Conservation (phyloP, 163 green algal genomes). For the Botryococcus braunii region DNA sequence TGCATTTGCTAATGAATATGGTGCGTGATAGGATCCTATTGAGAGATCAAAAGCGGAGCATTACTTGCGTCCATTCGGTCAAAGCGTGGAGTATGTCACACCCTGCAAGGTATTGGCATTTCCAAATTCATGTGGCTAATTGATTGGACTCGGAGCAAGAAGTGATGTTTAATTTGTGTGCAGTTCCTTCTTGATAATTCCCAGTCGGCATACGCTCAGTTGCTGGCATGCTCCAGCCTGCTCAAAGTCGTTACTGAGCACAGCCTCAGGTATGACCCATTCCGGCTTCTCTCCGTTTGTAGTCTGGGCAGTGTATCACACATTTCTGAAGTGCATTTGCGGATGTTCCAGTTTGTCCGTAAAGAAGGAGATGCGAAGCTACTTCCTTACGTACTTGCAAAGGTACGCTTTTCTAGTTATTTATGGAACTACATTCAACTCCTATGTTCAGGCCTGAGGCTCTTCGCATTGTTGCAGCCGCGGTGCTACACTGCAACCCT, state of each 20-base stretch:
- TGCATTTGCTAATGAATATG: neutral
- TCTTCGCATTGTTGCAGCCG: conserved; percentile 37
- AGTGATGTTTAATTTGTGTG: conserved; percentile 2
- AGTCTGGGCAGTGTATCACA: neutral
- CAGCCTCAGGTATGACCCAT: conserved; percentile 41
- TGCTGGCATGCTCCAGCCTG: conserved; percentile 79
- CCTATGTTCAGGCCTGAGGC: neutral
- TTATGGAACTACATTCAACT: conserved; percentile 1
- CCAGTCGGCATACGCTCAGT: conserved; percentile 83
- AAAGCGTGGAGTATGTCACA: conserved; percentile 79
- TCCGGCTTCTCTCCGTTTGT: neutral
- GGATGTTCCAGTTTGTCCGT: conserved; percentile 36
- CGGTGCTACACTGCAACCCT: conserved; percentile 60
- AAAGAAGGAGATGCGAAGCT: conserved; percentile 85
- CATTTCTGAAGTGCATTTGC: neutral
- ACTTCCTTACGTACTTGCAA: conserved; percentile 82
- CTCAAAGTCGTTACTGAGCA: conserved; percentile 92
- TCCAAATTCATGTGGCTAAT: neutral
- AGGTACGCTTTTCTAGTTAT: conserved; percentile 26
- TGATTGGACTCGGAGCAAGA: conserved; percentile 1
- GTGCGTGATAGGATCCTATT: conserved; percentile 40
- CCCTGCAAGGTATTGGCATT: conserved; percentile 81
- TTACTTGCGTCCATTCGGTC: conserved; percentile 70
- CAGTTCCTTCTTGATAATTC: conserved; percentile 89
- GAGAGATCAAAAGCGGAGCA: conserved; percentile 82